phyloP scores from a whole-genome alignment of 2,329 filamentous ascomycete species.

The Tolypocladium ovalisporum region DNA sequence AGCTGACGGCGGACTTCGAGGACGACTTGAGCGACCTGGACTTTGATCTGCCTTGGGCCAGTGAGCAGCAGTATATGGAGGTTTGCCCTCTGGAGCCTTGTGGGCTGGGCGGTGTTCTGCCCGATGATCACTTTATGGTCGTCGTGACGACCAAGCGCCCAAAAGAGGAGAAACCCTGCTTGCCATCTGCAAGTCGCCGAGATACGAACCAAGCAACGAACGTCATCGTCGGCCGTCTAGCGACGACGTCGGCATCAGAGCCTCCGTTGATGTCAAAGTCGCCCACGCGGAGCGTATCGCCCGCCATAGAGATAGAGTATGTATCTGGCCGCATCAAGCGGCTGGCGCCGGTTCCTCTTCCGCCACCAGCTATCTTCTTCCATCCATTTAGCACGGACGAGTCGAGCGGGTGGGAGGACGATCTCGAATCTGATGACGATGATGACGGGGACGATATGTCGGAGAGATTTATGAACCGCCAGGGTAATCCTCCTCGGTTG shows the following conservation, averaged over 20 bases:
- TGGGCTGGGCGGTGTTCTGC: constrained; percentile 47
- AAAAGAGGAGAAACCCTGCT: constrained; percentile 12
- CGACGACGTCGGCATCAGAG: constrained; percentile 29
- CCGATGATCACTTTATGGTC: constrained; percentile 54
- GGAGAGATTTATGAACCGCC: constrained; percentile 19
- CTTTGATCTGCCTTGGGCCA: constrained; percentile 35
- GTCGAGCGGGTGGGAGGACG: constrained; percentile 21
- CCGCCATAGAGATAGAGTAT: constrained; percentile 33
- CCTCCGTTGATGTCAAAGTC: constrained; percentile 10
- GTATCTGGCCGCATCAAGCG: constrained; percentile 28
- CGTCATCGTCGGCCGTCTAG: constrained; percentile 29
- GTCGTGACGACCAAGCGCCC: constrained; percentile 39
- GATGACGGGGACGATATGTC: constrained; percentile 17
- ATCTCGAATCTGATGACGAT: constrained; percentile 14
- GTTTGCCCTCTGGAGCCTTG: constrained; percentile 39
- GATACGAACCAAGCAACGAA: constrained; percentile 22
- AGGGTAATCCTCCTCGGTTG: constrained; percentile 25
- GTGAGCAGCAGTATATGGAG: constrained; percentile 26
- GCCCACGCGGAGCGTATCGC: background rate
- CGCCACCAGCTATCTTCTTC: constrained; percentile 41
- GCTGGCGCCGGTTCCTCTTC: constrained; percentile 36
- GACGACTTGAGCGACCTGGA: constrained; percentile 28
- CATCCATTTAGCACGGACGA: constrained; percentile 33
- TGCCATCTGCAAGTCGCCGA: background rate
- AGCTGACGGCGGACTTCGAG: constrained; percentile 21